Conservation (phyloP, 163 green algal species). For the Scenedesmus sp. region DNA sequence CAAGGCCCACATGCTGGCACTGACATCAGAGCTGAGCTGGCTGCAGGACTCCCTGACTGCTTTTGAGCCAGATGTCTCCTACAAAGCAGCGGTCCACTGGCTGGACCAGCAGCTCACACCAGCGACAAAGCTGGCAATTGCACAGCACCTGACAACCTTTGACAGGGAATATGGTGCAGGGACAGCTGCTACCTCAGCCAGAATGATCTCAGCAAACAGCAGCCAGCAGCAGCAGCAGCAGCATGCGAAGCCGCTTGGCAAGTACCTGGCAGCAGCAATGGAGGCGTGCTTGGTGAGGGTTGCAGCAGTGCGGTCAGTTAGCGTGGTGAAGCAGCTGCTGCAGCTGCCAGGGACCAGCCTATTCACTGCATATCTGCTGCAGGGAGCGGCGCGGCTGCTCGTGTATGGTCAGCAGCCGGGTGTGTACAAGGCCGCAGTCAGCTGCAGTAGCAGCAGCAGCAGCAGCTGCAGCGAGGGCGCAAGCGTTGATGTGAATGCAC, state of each 20-base stretch:
- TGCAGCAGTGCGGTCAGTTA: neutral
- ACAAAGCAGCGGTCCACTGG: constrained; percentile 3
- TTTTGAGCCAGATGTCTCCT: neutral
- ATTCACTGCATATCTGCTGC: neutral
- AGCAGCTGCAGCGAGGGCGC: neutral
- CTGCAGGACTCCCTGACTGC: neutral
- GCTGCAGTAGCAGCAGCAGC: constrained; percentile 4
- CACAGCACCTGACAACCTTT: neutral
- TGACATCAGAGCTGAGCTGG: neutral
- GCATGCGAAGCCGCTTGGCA: neutral
- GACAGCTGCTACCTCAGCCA: neutral
- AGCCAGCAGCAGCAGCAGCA: neutral
- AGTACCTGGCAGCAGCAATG: neutral
- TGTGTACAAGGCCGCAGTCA: neutral
- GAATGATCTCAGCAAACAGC: neutral
- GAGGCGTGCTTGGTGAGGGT: neutral
- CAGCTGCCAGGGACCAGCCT: neutral
- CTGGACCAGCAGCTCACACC: neutral
- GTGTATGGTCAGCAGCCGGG: neutral
- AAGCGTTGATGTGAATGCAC: neutral
- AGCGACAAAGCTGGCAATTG: neutral
- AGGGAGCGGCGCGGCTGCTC: neutral
- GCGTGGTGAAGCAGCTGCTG: neutral
- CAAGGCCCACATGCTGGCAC: neutral
- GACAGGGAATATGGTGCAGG: neutral